Conservation (phyloP, 202 grass and related monocot species). For the Saccharum hybrid region DNA sequence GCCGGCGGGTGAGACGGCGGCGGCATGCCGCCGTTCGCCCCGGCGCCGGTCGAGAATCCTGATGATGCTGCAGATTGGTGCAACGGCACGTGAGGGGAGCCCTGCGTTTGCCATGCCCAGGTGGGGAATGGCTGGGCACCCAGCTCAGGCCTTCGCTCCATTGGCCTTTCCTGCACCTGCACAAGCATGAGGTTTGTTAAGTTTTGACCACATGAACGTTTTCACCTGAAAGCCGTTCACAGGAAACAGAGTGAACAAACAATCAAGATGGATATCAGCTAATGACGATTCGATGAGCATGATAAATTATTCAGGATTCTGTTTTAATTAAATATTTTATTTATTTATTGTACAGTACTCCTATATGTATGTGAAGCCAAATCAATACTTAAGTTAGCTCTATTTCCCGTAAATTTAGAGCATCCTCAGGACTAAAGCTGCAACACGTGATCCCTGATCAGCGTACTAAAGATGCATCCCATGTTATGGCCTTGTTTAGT, state of each 20-base stretch:
- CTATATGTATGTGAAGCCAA: not conserved
- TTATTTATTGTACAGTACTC: not conserved
- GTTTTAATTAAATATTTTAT: not conserved
- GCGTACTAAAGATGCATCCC: constrained; percentile 37
- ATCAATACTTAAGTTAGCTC: not conserved
- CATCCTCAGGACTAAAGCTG: constrained; percentile 38
- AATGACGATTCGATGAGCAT: not conserved
- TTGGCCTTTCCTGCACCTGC: constrained; percentile 62
- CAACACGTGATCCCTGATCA: constrained; percentile 41
- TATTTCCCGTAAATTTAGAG: constrained; percentile 4
- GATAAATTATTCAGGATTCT: constrained; percentile 10
- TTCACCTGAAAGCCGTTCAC: not conserved
- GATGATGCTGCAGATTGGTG: constrained; percentile 98
- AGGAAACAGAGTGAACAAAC: not conserved
- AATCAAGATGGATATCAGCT: not conserved
- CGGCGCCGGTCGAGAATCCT: constrained; percentile 78
- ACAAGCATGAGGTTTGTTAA: constrained; percentile 1
- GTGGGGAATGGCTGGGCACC: constrained; percentile 42
- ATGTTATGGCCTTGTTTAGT: too few species aligned
- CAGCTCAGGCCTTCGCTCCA: constrained; percentile 62
- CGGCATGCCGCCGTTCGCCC: constrained; percentile 19
- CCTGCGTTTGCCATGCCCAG: constrained; percentile 82
- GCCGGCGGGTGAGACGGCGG: constrained; percentile 22
- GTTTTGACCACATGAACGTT: not conserved
- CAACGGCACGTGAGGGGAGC: constrained; percentile 52